Evolutionary conservation across 2,329 filamentous ascomycete species (phyloP).

Genomic region (Claviceps quebecensis): DNA sequence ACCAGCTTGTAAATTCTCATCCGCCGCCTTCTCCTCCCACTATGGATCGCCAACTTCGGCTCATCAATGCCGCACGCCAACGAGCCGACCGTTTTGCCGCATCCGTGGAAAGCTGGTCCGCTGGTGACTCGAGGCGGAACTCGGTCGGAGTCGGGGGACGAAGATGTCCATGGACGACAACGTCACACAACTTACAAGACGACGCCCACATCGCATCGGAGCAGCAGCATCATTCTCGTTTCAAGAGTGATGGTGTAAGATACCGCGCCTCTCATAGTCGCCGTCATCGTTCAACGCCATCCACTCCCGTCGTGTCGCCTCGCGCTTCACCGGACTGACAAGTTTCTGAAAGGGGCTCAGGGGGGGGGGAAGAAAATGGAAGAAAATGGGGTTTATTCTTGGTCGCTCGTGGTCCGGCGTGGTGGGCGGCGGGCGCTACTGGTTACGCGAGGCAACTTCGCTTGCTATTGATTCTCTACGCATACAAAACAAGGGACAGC

Average conservation of each 20-base stretch:
- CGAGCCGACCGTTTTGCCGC: constrained; percentile 24
- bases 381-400: no score
- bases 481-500: no score
- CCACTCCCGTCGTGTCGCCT: constrained; percentile 28
- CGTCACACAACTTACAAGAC: constrained; percentile 7
- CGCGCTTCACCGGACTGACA: constrained; percentile 20
- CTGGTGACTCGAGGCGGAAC: constrained; percentile 22
- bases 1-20: constrained; percentile 12
- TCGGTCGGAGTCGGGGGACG: constrained; percentile 14
- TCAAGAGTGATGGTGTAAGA: constrained; percentile 7
- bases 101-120: constrained; percentile 24
- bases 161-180: constrained; percentile 14
- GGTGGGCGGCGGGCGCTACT: no score
- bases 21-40: constrained; percentile 18
- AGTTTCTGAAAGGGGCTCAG: no score
- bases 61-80: constrained; percentile 19
- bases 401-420: no score
- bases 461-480: background rate
- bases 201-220: constrained; percentile 8
- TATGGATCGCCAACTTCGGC: constrained; percentile 13
- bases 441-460: no score
- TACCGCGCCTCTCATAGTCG: constrained; percentile 14
- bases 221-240: background rate
- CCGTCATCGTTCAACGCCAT: constrained; percentile 13
- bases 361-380: no score